Conservation (phyloP, 2,329 filamentous ascomycete species). For the Dothistroma pini region DNA sequence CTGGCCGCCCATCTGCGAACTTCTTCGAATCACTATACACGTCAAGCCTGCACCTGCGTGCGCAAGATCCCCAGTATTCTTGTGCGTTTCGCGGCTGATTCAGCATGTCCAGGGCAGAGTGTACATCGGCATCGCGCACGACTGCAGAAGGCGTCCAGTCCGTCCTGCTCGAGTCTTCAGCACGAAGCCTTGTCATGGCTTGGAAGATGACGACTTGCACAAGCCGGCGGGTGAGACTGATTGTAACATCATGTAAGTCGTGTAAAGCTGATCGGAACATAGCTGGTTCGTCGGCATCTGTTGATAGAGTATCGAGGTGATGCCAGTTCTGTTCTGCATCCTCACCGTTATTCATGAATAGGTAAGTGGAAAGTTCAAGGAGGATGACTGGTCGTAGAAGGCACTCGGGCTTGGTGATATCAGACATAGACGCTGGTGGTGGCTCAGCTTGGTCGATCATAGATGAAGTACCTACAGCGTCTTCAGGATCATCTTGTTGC, state of each 20-base stretch:
- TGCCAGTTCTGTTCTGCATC: slow-evolving; percentile 65
- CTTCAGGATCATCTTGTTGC: slow-evolving; percentile 18
- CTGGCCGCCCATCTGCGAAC: slow-evolving; percentile 27
- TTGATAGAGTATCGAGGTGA: slow-evolving; percentile 44
- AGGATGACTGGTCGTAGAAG: slow-evolving; percentile 60
- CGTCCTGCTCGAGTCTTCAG: slow-evolving; percentile 35
- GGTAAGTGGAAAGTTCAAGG: slow-evolving; percentile 58
- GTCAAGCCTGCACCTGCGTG: slow-evolving; percentile 51
- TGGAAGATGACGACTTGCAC: slow-evolving; percentile 67
- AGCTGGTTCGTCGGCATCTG: slow-evolving; percentile 56
- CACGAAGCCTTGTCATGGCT: slow-evolving; percentile 63
- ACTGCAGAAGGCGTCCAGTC: slow-evolving; percentile 24
- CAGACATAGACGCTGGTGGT: background rate
- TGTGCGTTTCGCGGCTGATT: slow-evolving; percentile 46
- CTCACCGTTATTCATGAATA: slow-evolving; percentile 70
- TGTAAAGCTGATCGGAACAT: slow-evolving; percentile 72
- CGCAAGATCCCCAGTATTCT: slow-evolving; percentile 51
- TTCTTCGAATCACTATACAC: slow-evolving; percentile 41
- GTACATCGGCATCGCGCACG: slow-evolving; percentile 46
- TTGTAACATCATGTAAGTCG: slow-evolving; percentile 66
- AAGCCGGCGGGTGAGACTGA: slow-evolving; percentile 66
- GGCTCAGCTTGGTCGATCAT: no score
- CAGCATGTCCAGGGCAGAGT: slow-evolving; percentile 53
- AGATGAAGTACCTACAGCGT: background rate
- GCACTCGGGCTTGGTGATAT: slow-evolving; percentile 29